A percentile compares a stretch with the other conserved stretches of the same genome.
Conservation (phyloP, 2,329 filamentous ascomycete species). For the Gnomoniopsis smithogilvyi region DNA sequence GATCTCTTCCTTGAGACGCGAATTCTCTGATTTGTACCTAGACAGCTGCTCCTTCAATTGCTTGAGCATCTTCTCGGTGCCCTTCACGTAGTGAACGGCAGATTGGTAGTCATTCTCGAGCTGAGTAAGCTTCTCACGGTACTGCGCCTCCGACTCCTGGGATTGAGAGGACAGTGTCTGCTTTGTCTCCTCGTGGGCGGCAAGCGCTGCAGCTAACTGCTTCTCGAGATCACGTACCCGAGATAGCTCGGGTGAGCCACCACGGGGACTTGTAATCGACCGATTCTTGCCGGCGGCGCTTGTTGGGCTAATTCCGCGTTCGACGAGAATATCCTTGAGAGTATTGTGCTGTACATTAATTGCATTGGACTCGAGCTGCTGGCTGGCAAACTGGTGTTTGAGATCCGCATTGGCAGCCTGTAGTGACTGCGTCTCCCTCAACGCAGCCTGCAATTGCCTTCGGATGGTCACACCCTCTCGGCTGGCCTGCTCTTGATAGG, state of each 20-base stretch:
- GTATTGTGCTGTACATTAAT: conserved; percentile 89
- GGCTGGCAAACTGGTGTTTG: conserved; percentile 76
- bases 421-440: conserved; percentile 80
- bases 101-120: conserved; percentile 98
- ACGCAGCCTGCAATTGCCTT: conserved; percentile 79
- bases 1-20: conserved; percentile 78
- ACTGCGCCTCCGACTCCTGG: conserved; percentile 82
- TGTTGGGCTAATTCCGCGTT: conserved; percentile 80
- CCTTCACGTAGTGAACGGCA: conserved; percentile 95
- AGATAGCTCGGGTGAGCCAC: conserved; percentile 74
- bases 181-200: conserved; percentile 84
- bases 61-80: conserved; percentile 98
- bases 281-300: conserved; percentile 65
- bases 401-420: conserved; percentile 79
- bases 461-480: conserved; percentile 87
- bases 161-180: conserved; percentile 72
- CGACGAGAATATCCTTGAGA: conserved; percentile 85
- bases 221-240: conserved; percentile 84
- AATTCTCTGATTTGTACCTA: conserved; percentile 85
- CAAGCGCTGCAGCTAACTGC: conserved; percentile 73
- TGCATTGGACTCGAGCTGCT: conserved; percentile 92
- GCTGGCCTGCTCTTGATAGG: conserved; percentile 96
- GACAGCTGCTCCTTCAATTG: conserved; percentile 97
- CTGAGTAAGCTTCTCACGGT: conserved; percentile 89
- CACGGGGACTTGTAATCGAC: conserved; percentile 69